phyloP scores from a whole-genome alignment of 306 rosid species.

The Inga leiocalycina region DNA sequence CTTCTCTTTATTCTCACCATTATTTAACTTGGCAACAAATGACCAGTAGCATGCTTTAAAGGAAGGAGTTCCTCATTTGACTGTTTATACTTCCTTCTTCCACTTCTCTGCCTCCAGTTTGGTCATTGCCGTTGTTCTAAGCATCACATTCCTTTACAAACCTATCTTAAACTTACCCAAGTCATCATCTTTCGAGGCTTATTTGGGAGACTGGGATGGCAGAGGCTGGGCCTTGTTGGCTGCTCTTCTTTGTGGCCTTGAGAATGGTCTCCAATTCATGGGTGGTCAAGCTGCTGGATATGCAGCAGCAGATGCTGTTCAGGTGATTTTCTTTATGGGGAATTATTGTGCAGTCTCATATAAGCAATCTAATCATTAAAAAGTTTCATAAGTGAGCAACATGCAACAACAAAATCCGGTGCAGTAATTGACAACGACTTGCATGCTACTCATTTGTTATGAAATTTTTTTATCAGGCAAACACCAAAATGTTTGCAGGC shows the following conservation, averaged over 20 bases:
- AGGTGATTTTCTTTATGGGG: slow-evolving; percentile 51
- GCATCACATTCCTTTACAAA: slow-evolving; percentile 71
- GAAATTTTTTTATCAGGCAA: too few relatives aligned
- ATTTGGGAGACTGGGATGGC: slow-evolving; percentile 75
- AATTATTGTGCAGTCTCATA: too few relatives aligned
- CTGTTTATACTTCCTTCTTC: slow-evolving; percentile 83
- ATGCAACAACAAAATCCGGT: too few relatives aligned
- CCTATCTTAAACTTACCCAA: slow-evolving; percentile 73
- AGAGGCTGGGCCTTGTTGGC: slow-evolving; percentile 91
- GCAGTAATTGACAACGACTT: too few relatives aligned
- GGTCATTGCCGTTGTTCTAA: slow-evolving; percentile 64
- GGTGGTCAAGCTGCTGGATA: slow-evolving; percentile 97
- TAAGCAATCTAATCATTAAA: too few relatives aligned
- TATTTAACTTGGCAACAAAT: slow-evolving; percentile 88
- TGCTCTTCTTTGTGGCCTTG: slow-evolving; percentile 83
- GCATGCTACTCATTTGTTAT: too few relatives aligned
- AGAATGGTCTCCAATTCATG: slow-evolving; percentile 92
- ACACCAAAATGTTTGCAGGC: too few relatives aligned
- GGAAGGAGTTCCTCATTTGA: slow-evolving; percentile 76
- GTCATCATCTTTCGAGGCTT: slow-evolving; percentile 76
- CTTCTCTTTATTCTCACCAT: slow-evolving; percentile 88
- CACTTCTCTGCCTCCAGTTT: slow-evolving; percentile 80
- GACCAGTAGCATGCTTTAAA: slow-evolving; percentile 80
- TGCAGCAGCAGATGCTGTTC: slow-evolving; percentile 94
- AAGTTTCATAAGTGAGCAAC: too few relatives aligned